Evolutionary conservation across 495 filamentous ascomycete species (phyloP).

Genomic region (Aspergillus steynii): DNA sequence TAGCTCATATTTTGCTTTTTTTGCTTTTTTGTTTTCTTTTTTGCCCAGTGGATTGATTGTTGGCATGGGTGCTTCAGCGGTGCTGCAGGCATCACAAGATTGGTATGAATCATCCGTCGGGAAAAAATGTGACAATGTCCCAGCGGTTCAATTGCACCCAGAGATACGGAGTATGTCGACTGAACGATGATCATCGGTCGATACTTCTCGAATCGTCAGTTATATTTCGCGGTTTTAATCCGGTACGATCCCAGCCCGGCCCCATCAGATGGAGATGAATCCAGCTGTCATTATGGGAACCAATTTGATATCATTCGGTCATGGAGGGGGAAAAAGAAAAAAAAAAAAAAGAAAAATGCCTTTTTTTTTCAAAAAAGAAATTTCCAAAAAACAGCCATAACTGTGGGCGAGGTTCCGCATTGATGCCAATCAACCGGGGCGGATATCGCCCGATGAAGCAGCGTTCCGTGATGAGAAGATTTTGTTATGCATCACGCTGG

Average conservation of each 20-base stretch:
- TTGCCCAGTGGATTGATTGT: neutral
- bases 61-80: too few relatives aligned
- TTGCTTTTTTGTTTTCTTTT: neutral
- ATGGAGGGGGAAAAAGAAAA: neutral
- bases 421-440: constrained; percentile 12
- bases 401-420: constrained; percentile 9
- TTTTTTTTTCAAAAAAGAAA: neutral
- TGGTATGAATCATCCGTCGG: neutral
- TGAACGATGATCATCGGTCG: neutral
- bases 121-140: neutral
- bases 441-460: constrained; percentile 9
- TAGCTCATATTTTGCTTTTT: neutral
- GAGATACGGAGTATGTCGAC: neutral
- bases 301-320: neutral
- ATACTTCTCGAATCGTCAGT: neutral
- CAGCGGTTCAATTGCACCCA: neutral
- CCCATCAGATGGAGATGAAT: neutral
- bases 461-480: constrained; percentile 1
- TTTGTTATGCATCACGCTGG: constrained; percentile 3
- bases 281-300: neutral
- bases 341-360: neutral
- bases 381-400: neutral
- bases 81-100: neutral
- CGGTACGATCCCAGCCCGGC: neutral
- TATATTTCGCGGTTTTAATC: neutral